phyloP scores from a whole-genome alignment of 2,329 filamentous ascomycete genomes.

The Pyrenochaeta sp. region DNA sequence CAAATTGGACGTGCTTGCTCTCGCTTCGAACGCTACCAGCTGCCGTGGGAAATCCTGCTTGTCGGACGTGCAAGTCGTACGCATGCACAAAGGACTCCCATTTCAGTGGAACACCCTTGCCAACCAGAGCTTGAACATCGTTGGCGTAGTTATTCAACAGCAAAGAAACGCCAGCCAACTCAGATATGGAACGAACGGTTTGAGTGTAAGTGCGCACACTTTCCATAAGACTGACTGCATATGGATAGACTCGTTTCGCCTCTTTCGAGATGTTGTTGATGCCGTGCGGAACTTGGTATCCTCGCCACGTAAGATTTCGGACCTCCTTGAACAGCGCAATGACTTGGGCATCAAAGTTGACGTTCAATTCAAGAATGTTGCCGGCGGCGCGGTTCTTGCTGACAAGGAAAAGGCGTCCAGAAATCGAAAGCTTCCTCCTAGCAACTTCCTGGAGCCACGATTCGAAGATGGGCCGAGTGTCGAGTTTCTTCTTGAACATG shows the following conservation, averaged over 20 bases:
- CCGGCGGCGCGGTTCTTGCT: constrained; percentile 87
- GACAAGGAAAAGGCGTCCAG: constrained; percentile 90
- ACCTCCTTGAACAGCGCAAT: constrained; percentile 99
- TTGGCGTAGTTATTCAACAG: constrained; percentile 91
- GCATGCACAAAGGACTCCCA: constrained; percentile 99
- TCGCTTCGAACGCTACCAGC: constrained; percentile 68
- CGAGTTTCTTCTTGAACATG: constrained; percentile 94
- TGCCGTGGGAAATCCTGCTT: constrained; percentile 65
- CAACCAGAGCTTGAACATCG: constrained; percentile 82
- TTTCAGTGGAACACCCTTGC: constrained; percentile 85
- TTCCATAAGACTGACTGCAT: constrained; percentile 97
- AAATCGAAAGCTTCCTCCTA: constrained; percentile 86
- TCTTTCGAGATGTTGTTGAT: constrained; percentile 97
- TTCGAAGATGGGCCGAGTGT: constrained; percentile 92
- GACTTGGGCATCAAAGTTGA: constrained; percentile 97
- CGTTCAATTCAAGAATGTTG: constrained; percentile 83
- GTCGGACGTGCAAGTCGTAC: constrained; percentile 86
- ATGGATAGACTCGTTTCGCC: constrained; percentile 97
- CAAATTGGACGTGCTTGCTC: constrained; percentile 95
- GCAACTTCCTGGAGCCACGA: constrained; percentile 94
- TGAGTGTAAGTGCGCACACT: constrained; percentile 94
- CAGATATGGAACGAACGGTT: constrained; percentile 81
- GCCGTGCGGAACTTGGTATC: constrained; percentile 90
- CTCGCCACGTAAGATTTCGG: constrained; percentile 92
- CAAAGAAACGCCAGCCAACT: constrained; percentile 87